phyloP scores from a whole-genome alignment of 257 asterid genomes.

The Verbena officinalis region DNA sequence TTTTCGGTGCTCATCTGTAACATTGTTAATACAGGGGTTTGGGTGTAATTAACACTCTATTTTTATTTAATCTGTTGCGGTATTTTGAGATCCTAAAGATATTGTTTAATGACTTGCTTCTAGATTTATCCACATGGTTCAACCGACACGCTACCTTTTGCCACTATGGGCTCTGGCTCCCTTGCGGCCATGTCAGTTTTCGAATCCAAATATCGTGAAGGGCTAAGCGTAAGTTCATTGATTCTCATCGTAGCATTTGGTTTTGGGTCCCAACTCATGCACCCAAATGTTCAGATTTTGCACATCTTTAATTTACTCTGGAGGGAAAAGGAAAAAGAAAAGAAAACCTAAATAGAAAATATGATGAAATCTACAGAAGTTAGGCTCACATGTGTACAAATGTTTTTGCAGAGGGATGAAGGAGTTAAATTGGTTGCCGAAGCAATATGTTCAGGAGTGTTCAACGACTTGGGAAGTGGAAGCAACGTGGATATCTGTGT shows the following conservation, averaged over 20 bases:
- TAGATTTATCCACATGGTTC: conserved; percentile 87
- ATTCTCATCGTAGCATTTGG: neutral
- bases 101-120: conserved; percentile 5
- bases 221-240: conserved; percentile 51
- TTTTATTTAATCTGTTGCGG: neutral
- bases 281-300: too few species aligned
- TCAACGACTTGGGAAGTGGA: conserved; percentile 84
- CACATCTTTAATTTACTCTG: too few species aligned
- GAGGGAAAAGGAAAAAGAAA: too few species aligned
- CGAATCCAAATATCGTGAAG: conserved; percentile 72
- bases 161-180: conserved; percentile 93
- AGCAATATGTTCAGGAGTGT: conserved; percentile 72
- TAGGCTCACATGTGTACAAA: too few species aligned
- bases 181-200: conserved; percentile 83
- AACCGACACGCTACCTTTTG: conserved; percentile 75
- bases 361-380: too few species aligned
- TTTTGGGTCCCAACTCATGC: too few species aligned
- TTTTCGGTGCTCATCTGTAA: too few species aligned
- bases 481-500: conserved; percentile 79
- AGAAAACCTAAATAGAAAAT: too few species aligned
- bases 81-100: too few species aligned
- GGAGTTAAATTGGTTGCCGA: conserved; percentile 69
- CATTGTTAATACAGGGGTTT: too few species aligned
- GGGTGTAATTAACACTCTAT: neutral
- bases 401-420: conserved; percentile 57